Evolutionary conservation across 2,329 filamentous ascomycete genomes (phyloP), one percentile per base, ranked within the genome.

Genomic region (Madurella fahalii): DNA sequence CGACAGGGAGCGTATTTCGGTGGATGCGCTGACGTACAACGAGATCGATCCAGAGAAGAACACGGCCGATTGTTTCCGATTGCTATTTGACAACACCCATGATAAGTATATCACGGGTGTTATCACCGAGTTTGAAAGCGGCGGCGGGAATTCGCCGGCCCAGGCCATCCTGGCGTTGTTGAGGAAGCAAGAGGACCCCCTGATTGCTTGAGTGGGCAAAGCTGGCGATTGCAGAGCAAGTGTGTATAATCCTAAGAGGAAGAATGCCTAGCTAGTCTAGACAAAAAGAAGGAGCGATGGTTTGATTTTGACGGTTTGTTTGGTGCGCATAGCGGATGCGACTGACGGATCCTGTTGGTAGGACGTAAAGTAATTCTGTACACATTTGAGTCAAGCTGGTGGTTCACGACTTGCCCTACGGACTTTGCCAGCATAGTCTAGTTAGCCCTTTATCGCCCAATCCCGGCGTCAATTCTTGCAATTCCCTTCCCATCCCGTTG

Each of bases 21-120:
- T 95, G 13, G 94, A 97, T 72, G 93, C 90, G 20, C 89, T 97
- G 61, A 93, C 94, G 41, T 86, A 90, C 65, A 99, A 99, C 70
- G 94, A 99, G 75, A 86, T 96, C 58, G 91, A 72, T 80, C 92
- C 69, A 66, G 90, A 71, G 83, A 87, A 70, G 78, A 90, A 73
- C 73, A 74, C 77, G 15, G 72, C 73, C 16, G 74, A 75, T 40
- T 73, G 71, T 3, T 82, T 83, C 67, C 71, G 81, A 16, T 79
- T 96, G 57, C 83, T 97, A 72, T 96, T 95, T 67, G 94, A 99
- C 69, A 89, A 93, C 46, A 99, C 94, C 1, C 88, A 87, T 13
- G 89, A 90, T 4, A 87, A 90, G 64, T 92, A 90, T 66, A 85
- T 97, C 61, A 86, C 89, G 40, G 88, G 92, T 71, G 86, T 99